These are phyloP conservation scores for Aureobasidium sp. DNA, from an alignment of 2,329 filamentous ascomycete genomes.

Conservation along the genomic window DNA sequence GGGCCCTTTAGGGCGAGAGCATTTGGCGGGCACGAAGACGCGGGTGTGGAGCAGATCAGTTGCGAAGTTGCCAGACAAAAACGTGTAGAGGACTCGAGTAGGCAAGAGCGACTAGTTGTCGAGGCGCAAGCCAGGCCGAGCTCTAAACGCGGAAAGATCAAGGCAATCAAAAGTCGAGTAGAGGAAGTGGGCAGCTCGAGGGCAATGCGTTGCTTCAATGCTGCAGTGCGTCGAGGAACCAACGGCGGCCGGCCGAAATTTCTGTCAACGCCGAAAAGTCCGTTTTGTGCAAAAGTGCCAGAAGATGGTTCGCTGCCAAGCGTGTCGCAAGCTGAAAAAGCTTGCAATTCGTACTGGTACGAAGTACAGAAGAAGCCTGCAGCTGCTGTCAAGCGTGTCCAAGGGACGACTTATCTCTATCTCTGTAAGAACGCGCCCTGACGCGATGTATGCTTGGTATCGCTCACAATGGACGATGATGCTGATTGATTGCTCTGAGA, in stretches of 20 bases:
- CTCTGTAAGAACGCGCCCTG: conserved; percentile 4
- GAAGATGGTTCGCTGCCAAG: background rate
- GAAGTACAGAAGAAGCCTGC: background rate
- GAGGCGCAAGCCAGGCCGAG: conserved; percentile 4
- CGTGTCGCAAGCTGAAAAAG: background rate
- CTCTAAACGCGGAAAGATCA: conserved; percentile 2
- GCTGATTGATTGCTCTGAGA: background rate
- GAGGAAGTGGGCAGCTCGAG: conserved; percentile 10
- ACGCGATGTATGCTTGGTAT: background rate
- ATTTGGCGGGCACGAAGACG: conserved; percentile 7
- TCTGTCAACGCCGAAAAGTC: conserved; percentile 9
- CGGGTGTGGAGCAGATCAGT: conserved; percentile 8
- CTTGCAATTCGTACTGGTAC: background rate
- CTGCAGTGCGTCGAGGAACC: conserved; percentile 5
- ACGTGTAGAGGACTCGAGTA: background rate
- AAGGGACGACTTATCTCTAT: background rate
- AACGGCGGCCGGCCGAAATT: conserved; percentile 5
- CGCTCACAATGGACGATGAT: background rate
- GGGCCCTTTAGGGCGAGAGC: conserved; percentile 9
- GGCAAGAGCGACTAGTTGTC: conserved; percentile 2
- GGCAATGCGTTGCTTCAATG: conserved; percentile 11
- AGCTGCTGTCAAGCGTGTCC: background rate
- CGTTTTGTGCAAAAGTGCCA: background rate
- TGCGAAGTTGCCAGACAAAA: conserved; percentile 10
- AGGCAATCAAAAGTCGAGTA: conserved; percentile 9